phyloP scores from a whole-genome alignment of 768 basidiomycete genomes.

The Auricularia auricula-judae region DNA sequence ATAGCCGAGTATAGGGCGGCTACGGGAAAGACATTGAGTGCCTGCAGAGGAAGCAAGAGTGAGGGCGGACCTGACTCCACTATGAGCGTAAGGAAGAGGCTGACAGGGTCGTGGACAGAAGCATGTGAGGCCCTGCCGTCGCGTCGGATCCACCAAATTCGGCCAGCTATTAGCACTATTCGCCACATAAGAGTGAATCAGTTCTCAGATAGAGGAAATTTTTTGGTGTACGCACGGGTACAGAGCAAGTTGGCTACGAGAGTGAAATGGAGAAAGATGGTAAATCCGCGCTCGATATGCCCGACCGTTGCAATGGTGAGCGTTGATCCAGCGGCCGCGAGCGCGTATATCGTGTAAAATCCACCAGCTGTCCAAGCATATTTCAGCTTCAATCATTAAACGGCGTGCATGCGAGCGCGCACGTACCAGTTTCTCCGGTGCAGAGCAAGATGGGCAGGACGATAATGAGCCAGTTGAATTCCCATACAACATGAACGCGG shows the following conservation, averaged over 20 bases:
- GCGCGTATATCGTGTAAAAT: background rate
- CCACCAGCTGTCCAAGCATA: background rate
- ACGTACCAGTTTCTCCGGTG: constrained; percentile 20
- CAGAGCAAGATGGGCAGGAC: constrained; percentile 20
- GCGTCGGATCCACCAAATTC: background rate
- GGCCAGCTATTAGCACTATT: background rate
- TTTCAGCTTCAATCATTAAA: too few species aligned
- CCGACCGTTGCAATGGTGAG: background rate
- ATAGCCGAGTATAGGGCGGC: background rate
- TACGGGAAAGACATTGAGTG: too few species aligned
- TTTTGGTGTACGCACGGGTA: background rate
- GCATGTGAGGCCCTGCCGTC: background rate
- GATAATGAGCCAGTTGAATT: constrained; percentile 19
- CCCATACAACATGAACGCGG: constrained; percentile 25
- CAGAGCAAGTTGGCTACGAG: background rate
- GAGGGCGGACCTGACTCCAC: background rate
- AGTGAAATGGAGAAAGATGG: background rate
- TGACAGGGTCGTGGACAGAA: background rate
- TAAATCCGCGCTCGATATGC: background rate
- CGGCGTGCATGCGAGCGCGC: background rate
- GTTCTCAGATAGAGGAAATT: background rate
- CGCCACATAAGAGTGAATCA: background rate
- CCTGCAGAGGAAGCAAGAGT: too few species aligned
- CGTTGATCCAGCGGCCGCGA: background rate
- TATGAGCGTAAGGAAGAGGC: background rate